phyloP scores from a whole-genome alignment of 768 basidiomycete genomes.

The Rossbeevera mucosa region DNA sequence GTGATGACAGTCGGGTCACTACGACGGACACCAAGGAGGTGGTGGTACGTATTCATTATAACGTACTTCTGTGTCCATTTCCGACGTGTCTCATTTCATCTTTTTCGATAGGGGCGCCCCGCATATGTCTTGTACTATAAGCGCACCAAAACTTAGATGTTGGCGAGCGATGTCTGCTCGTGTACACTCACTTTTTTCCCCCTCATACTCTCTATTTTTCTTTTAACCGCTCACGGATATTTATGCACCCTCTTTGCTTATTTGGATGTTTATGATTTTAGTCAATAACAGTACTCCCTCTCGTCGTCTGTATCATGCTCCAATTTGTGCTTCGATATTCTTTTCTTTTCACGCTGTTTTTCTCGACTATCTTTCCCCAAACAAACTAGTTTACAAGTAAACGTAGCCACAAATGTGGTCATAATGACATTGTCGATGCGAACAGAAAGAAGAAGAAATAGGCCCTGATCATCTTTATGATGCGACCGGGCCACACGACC shows the following conservation, averaged over 20 bases:
- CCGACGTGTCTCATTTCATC: constrained; percentile 17
- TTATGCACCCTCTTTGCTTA: not conserved
- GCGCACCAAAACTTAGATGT: constrained; percentile 36
- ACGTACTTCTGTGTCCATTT: not conserved
- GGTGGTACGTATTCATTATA: constrained; percentile 51
- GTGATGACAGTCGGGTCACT: constrained; percentile 88
- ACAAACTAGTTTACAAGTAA: constrained; percentile 27
- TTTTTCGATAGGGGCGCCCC: constrained; percentile 45
- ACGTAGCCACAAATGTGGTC: constrained; percentile 25
- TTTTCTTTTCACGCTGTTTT: not conserved
- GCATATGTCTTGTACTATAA: constrained; percentile 86
- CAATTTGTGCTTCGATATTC: constrained; percentile 7
- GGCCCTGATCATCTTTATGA: not conserved
- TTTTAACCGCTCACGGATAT: not conserved
- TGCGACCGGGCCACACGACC: not conserved
- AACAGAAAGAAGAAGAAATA: not conserved
- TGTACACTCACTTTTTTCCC: not conserved
- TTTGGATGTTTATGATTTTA: constrained; percentile 4
- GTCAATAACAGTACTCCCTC: constrained; percentile 14
- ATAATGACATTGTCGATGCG: not conserved
- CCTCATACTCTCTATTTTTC: not conserved
- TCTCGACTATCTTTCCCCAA: not conserved
- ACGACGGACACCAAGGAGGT: constrained; percentile 73
- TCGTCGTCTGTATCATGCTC: constrained; percentile 19
- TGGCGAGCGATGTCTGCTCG: not conserved